phyloP scores from a whole-genome alignment of 1,139 yeast species.

The Geotrichum carabidarum region DNA sequence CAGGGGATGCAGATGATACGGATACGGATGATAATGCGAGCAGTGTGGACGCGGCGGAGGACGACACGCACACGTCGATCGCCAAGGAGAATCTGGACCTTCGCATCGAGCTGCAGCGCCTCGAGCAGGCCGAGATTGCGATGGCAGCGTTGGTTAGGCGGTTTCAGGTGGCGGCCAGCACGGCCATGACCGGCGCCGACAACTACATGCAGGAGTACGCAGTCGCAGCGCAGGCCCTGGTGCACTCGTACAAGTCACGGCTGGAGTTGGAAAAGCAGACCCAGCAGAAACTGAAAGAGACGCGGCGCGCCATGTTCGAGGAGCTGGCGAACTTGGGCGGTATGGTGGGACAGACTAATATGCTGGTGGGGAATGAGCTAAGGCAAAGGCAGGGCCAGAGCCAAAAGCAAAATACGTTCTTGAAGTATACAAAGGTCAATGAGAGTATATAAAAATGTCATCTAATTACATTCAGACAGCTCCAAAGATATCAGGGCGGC shows the following conservation, averaged over 20 bases:
- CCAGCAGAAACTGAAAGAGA: slow-evolving; percentile 15
- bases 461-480: not conserved
- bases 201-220: slow-evolving; percentile 25
- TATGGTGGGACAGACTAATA: not conserved
- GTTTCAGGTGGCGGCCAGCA: slow-evolving; percentile 26
- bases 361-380: slow-evolving; percentile 4
- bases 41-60: not conserved
- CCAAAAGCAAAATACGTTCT: not conserved
- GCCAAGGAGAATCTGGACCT: slow-evolving; percentile 24
- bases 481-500: slow-evolving; percentile 54
- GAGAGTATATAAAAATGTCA: not conserved
- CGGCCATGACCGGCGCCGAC: slow-evolving; percentile 22
- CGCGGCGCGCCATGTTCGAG: not conserved
- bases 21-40: not conserved
- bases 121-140: slow-evolving; percentile 26
- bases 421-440: not conserved
- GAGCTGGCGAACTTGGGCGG: slow-evolving; percentile 6
- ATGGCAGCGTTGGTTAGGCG: slow-evolving; percentile 24
- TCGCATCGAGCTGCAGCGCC: slow-evolving; percentile 28
- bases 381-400: not conserved
- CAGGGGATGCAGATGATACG: not conserved
- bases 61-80: slow-evolving; percentile 1
- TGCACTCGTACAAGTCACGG: slow-evolving; percentile 26
- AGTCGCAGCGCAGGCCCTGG: slow-evolving; percentile 22
- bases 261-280: slow-evolving; percentile 24